Evolutionary conservation across 176 grass and related monocot genomes (phyloP).

Genomic region (Aegilops longissima): DNA sequence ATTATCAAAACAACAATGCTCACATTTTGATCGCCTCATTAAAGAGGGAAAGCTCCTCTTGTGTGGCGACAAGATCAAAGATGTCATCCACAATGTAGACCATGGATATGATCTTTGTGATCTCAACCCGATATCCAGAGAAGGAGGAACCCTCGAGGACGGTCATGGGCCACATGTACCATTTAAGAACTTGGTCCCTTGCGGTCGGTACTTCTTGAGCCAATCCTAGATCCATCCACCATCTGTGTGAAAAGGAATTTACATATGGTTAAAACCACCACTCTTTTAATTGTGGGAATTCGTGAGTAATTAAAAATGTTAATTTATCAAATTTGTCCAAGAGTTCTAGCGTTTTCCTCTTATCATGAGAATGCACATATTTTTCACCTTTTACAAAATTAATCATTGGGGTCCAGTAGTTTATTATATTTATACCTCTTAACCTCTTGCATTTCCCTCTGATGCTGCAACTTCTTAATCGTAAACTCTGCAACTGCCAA

Average conservation of each 20-base stretch:
- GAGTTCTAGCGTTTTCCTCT: too few relatives aligned
- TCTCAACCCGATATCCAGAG: slow-evolving; percentile 46
- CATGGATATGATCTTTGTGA: slow-evolving; percentile 57
- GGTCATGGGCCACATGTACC: slow-evolving; percentile 54
- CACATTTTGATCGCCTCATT: slow-evolving; percentile 49
- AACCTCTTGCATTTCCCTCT: slow-evolving; percentile 45
- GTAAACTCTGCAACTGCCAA: slow-evolving; percentile 48
- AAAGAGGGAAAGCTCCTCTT: slow-evolving; percentile 51
- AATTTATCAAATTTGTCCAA: too few relatives aligned
- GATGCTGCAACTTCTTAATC: slow-evolving; percentile 41
- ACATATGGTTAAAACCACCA: not conserved
- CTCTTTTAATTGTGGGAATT: too few relatives aligned
- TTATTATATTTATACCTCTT: slow-evolving; percentile 16
- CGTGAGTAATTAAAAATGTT: too few relatives aligned
- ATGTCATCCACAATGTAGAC: slow-evolving; percentile 78
- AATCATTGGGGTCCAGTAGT: not conserved
- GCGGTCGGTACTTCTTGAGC: too few relatives aligned
- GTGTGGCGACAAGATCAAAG: slow-evolving; percentile 53
- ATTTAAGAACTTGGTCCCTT: slow-evolving; percentile 32
- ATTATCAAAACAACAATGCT: not conserved
- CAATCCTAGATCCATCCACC: too few relatives aligned
- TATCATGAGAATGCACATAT: not conserved
- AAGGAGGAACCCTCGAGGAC: slow-evolving; percentile 15
- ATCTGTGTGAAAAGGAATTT: too few relatives aligned
- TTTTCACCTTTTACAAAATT: not conserved